phyloP scores from a whole-genome alignment of 2,329 filamentous ascomycete species.

The Ophiostoma novo-ulmi region DNA sequence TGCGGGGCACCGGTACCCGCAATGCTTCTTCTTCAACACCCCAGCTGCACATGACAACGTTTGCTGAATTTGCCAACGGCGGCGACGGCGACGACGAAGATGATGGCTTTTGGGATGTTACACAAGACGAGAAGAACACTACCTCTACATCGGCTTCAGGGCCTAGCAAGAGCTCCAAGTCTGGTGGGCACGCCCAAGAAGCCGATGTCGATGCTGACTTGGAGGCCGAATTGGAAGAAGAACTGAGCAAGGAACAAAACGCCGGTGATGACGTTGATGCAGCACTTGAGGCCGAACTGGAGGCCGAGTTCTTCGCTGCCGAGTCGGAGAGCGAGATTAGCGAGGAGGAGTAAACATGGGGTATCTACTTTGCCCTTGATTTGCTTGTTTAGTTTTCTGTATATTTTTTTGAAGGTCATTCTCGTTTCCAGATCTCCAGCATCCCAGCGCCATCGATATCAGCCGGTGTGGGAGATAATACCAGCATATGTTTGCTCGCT shows the following conservation, averaged over 20 bases:
- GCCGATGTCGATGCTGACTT: conserved; percentile 26
- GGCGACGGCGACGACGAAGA: conserved; percentile 31
- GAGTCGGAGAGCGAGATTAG: conserved; percentile 59
- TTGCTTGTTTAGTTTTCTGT: neutral
- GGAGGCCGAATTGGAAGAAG: conserved; percentile 26
- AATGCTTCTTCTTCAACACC: neutral
- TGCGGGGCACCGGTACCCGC: neutral
- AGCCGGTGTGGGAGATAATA: neutral
- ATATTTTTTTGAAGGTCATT: neutral
- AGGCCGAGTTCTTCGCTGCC: conserved; percentile 50
- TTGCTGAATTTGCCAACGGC: conserved; percentile 27
- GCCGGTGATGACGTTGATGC: conserved; percentile 25
- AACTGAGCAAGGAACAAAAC: conserved; percentile 18
- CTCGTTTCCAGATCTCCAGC: neutral
- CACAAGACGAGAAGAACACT: conserved; percentile 20
- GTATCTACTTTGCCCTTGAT: neutral
- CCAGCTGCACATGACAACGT: conserved; percentile 26
- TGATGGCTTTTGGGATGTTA: conserved; percentile 25
- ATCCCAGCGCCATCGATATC: neutral
- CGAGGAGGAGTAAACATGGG: conserved; percentile 51
- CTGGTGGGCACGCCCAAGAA: conserved; percentile 29
- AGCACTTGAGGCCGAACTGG: conserved; percentile 25
- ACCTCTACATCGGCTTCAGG: neutral
- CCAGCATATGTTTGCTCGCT: neutral
- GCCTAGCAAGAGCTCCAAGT: neutral